Percentiles rank a stretch among this genome's conserved stretches.
These are phyloP conservation scores for Phyllosticta citriasiana DNA, from an alignment of 2,329 filamentous ascomycete genomes.

Conservation along the genomic window DNA sequence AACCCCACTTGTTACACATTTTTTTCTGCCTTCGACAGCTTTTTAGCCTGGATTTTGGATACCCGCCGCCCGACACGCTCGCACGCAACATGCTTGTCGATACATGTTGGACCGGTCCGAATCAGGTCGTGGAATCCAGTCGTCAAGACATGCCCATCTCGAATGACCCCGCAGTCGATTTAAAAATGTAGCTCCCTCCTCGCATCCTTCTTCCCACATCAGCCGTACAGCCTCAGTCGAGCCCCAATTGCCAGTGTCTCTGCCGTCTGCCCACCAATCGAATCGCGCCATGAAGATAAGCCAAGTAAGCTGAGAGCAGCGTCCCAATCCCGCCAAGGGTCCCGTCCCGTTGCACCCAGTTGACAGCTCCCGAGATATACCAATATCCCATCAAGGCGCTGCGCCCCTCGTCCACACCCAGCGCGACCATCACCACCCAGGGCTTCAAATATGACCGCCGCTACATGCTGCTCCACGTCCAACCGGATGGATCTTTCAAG, in stretches of 20 bases:
- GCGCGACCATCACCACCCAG: constrained; percentile 31
- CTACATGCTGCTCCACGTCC: constrained; percentile 11
- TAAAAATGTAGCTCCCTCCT: neutral
- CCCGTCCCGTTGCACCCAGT: neutral
- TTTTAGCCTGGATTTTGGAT: neutral
- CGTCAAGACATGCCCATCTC: neutral
- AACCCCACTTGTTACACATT: neutral
- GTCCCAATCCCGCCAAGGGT: neutral
- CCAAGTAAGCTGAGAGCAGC: constrained; percentile 16
- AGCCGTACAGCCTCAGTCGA: neutral
- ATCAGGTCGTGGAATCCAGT: neutral
- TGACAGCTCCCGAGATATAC: constrained; percentile 26
- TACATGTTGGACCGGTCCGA: neutral
- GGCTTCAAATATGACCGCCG: constrained; percentile 37
- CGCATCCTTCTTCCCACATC: neutral
- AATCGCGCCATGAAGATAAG: constrained; percentile 21
- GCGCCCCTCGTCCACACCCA: constrained; percentile 27
- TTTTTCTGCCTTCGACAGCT: neutral
- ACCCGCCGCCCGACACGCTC: neutral
- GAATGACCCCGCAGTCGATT: neutral
- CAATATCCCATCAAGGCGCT: constrained; percentile 41
- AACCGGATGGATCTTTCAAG: constrained; percentile 16
- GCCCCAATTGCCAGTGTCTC: neutral
- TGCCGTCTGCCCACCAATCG: neutral
- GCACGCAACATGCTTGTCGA: neutral